Conservation (phyloP, 2,329 filamentous ascomycete genomes). For the Penicillium brasilianum region DNA sequence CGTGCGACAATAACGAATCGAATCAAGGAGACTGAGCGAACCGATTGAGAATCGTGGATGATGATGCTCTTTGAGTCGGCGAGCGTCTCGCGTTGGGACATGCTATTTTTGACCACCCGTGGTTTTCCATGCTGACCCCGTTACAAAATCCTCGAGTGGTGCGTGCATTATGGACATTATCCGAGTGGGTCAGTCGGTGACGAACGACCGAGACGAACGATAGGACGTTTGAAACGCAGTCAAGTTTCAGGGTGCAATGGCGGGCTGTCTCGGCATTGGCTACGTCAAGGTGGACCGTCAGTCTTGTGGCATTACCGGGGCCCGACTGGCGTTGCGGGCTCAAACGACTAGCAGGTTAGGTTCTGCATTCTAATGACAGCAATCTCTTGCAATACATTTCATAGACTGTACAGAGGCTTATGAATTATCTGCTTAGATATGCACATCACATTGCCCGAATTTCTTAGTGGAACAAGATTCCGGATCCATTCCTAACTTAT, state of each 20-base stretch:
- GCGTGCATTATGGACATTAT: neutral
- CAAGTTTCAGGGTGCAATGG: slow-evolving; percentile 16
- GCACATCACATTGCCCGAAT: neutral
- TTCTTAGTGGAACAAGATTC: neutral
- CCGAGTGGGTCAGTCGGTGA: neutral
- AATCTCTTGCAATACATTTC: neutral
- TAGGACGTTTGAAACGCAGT: slow-evolving; percentile 11
- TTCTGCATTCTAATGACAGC: neutral
- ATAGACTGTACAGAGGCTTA: neutral
- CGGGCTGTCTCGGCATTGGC: slow-evolving; percentile 14
- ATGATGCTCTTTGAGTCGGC: neutral
- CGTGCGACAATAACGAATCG: neutral
- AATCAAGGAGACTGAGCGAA: neutral
- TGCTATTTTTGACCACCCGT: neutral
- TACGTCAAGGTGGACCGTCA: slow-evolving; percentile 9
- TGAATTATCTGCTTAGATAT: neutral
- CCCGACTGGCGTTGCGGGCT: neutral
- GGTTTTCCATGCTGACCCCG: neutral
- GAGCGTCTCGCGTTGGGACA: neutral
- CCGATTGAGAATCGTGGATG: neutral
- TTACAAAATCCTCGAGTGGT: neutral
- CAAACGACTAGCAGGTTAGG: slow-evolving; percentile 4
- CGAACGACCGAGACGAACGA: slow-evolving; percentile 10
- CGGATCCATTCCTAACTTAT: slow-evolving; percentile 7
- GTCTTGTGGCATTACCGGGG: neutral